A percentile compares a stretch with the other conserved stretches of the same genome.
phyloP scores from a whole-genome alignment of 495 filamentous ascomycete genomes.

The Hyaloscypha hepaticicola region DNA sequence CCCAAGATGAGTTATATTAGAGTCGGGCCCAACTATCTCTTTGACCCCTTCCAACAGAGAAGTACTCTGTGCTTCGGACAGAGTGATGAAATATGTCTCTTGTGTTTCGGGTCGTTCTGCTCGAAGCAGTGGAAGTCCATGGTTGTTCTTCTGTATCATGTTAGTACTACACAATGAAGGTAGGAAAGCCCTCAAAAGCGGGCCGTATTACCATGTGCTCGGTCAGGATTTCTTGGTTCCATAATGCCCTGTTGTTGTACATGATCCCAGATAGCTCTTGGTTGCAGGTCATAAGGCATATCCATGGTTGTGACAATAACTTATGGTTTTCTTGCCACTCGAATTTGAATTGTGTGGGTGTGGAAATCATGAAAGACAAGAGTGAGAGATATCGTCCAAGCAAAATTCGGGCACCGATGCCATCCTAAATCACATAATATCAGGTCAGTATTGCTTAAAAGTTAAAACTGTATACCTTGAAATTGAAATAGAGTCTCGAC shows the following conservation, averaged over 20 bases:
- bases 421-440: too few relatives aligned
- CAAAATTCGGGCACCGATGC: conserved; percentile 21
- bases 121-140: conserved; percentile 10
- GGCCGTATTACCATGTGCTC: conserved; percentile 11
- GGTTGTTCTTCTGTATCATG: conserved; percentile 8
- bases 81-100: conserved; percentile 10
- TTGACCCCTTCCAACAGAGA: conserved; percentile 14
- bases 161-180: neutral
- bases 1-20: conserved; percentile 24
- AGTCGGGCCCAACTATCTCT: neutral
- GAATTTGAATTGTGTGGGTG: neutral
- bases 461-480: too few relatives aligned
- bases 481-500: too few relatives aligned
- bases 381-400: conserved; percentile 14
- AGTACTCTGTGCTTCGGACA: conserved; percentile 3
- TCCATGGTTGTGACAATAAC: conserved; percentile 20
- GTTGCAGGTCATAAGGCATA: conserved; percentile 2
- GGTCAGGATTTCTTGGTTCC: conserved; percentile 15
- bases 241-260: neutral
- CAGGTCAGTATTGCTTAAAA: too few relatives aligned
- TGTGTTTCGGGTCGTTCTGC: neutral
- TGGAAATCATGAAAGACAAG: neutral
- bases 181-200: neutral
- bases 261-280: conserved; percentile 8
- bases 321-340: conserved; percentile 16